Base-by-base conservation (phyloP, 176 grass and related monocot species). In the Neostapfia colusana region DNA sequence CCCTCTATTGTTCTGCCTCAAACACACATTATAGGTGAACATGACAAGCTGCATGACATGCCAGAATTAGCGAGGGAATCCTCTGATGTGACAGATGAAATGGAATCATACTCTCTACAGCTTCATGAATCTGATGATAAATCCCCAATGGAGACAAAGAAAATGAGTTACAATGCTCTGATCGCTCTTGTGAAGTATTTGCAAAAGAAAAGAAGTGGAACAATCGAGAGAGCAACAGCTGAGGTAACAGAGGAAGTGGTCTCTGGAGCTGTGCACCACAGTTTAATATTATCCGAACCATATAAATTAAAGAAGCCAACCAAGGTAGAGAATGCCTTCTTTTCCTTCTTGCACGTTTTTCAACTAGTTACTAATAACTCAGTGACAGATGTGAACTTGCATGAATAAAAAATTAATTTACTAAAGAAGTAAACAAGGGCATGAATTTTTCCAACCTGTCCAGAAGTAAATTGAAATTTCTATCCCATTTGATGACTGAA, bases 231-330 rank as follows among this genome's bases (percentile, higher is more conserved):
- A 82, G 95, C 95, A 41, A 95, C 91, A 26, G 89, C 90, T 82
- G 95, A 99, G 82, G 87, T 99, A 78, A 99, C 95, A 8, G 89
- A 99, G 11, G 95, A 99, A 81, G 89, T 99, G 24, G 95, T 97
- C 68, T 93, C 87, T 81, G 89, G 88, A 84, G 92, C 86, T 87
- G 84, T 97, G 75, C 93, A 89, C 72, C 90, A 97, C 65, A 91
- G 90, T 49, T 86, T 93, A 76, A 71, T 77, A 45, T 89, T 93
- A 79, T 92, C 92, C 43, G 95, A 95, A 17, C 53, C 89, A 57
- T 90, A 95, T 72, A 92, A 80, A 61, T 63, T 70, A 72, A 99
- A 95, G 89, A 82, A 76, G 37, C 74, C 48, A 56, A 88, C 13
- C 58, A 88, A 88, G 86, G 81, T 88, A 80, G 28, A 8, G 25